Evolutionary conservation across 805 yeast genomes (phyloP).

Genomic region (Candida silvatica): DNA sequence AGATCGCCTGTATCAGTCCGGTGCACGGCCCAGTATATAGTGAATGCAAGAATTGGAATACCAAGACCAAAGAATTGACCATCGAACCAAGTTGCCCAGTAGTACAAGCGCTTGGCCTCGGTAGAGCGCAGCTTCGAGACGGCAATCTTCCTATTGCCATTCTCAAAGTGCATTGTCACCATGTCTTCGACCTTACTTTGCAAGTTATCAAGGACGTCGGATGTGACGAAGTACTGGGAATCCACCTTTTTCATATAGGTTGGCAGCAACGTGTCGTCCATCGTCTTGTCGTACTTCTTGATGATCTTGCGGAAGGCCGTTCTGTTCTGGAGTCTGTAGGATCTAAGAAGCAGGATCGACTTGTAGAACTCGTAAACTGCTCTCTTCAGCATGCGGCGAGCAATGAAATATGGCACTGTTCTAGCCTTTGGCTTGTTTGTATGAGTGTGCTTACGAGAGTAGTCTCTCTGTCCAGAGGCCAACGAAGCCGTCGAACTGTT

Average conservation of each 20-base stretch:
- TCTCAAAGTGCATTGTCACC: slow-evolving; percentile 57
- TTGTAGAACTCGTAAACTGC: slow-evolving; percentile 71
- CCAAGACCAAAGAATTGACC: slow-evolving; percentile 69
- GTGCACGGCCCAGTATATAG: slow-evolving; percentile 36
- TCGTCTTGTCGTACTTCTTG: slow-evolving; percentile 82
- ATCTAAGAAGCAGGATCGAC: slow-evolving; percentile 58
- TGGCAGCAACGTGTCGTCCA: slow-evolving; percentile 33
- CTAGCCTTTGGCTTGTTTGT: slow-evolving; percentile 8
- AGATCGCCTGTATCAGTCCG: slow-evolving; percentile 29
- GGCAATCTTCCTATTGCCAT: slow-evolving; percentile 63
- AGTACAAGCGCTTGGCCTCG: slow-evolving; percentile 31
- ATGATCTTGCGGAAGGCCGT: slow-evolving; percentile 86
- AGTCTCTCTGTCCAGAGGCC: slow-evolving; percentile 38
- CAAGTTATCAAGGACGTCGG: slow-evolving; percentile 60
- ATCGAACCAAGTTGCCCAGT: slow-evolving; percentile 41
- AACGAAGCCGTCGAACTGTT: slow-evolving; percentile 9
- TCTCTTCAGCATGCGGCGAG: slow-evolving; percentile 56
- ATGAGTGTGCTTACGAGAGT: slow-evolving; percentile 20
- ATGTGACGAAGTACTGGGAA: slow-evolving; percentile 46
- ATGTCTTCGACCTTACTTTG: slow-evolving; percentile 57
- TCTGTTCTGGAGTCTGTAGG: slow-evolving; percentile 68
- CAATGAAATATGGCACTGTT: slow-evolving; percentile 49
- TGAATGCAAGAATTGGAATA: slow-evolving; percentile 56
- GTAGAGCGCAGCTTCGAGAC: slow-evolving; percentile 58
- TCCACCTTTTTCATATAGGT: slow-evolving; percentile 53